Percentiles rank a stretch among this genome's conserved stretches.
phyloP scores from a whole-genome alignment of 208 protist species.

The Kentomonas sorsogonicus region DNA sequence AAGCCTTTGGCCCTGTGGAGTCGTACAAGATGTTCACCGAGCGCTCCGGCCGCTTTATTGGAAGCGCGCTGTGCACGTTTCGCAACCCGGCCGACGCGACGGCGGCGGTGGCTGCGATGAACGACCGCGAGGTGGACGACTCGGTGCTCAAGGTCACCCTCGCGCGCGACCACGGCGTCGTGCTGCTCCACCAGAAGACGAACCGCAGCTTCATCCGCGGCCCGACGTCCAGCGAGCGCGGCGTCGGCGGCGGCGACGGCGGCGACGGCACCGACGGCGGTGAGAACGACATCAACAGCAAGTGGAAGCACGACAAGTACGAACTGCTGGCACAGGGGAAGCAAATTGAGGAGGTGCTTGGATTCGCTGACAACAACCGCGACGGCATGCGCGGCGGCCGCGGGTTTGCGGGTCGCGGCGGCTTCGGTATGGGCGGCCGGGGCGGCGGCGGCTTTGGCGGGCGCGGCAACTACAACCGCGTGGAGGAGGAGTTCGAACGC shows the following conservation, averaged over 20 bases:
- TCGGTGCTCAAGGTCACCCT: constrained; percentile 57
- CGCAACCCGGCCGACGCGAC: constrained; percentile 85
- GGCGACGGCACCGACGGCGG: constrained; percentile 1
- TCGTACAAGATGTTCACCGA: constrained; percentile 88
- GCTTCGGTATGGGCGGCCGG: constrained; percentile 21
- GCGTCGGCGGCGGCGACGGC: background rate
- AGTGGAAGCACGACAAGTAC: constrained; percentile 81
- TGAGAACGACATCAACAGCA: background rate
- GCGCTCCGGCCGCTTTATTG: constrained; percentile 74
- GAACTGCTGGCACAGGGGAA: constrained; percentile 46
- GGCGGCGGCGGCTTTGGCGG: constrained; percentile 14
- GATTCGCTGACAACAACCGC: constrained; percentile 14
- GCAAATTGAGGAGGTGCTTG: constrained; percentile 50
- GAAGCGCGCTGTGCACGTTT: constrained; percentile 81
- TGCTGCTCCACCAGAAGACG: constrained; percentile 37
- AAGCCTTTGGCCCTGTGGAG: constrained; percentile 78
- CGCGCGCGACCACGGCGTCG: constrained; percentile 77
- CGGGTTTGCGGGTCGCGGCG: constrained; percentile 6
- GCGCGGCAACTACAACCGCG: constrained; percentile 15
- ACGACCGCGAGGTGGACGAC: constrained; percentile 59
- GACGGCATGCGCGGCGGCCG: constrained; percentile 29
- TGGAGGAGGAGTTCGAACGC: constrained; percentile 42
- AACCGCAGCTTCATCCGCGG: constrained; percentile 26
- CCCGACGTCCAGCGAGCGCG: background rate
- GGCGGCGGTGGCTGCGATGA: constrained; percentile 62